phyloP scores from a whole-genome alignment of 2,329 filamentous ascomycete genomes.

The Teratosphaeria viscida region DNA sequence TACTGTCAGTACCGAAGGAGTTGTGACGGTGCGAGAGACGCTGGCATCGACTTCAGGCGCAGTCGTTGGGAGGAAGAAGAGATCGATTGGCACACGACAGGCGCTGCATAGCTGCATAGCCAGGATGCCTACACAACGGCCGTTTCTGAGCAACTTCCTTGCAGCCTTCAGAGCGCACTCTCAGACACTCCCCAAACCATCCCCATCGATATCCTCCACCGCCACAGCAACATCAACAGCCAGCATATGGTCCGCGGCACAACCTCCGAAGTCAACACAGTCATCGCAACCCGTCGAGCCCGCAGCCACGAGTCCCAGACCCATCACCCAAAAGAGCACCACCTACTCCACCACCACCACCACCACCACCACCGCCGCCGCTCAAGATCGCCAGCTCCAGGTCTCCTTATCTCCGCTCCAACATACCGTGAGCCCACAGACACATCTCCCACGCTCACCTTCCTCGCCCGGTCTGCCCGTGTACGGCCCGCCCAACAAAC shows the following conservation, averaged over 20 bases:
- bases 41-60: not conserved
- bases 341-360: conserved; percentile 15
- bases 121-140: conserved; percentile 51
- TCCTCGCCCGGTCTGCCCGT: conserved; percentile 23
- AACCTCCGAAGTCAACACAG: conserved; percentile 5
- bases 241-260: conserved; percentile 18
- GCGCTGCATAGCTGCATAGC: not conserved
- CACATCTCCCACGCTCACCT: conserved; percentile 27
- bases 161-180: conserved; percentile 57
- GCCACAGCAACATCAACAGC: conserved; percentile 27
- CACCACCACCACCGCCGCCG: conserved; percentile 10
- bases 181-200: conserved; percentile 45
- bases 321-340: conserved; percentile 38
- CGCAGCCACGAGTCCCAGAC: conserved; percentile 31
- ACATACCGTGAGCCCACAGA: conserved; percentile 27
- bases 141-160: conserved; percentile 58
- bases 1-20: not conserved
- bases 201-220: conserved; percentile 33
- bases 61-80: not conserved
- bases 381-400: conserved; percentile 31
- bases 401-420: conserved; percentile 25
- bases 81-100: not conserved
- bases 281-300: conserved; percentile 16
- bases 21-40: not conserved
- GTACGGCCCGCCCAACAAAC: conserved; percentile 26